Evolutionary conservation across 2,329 filamentous ascomycete species (phyloP).

Genomic region (Lecanicillium sp.): DNA sequence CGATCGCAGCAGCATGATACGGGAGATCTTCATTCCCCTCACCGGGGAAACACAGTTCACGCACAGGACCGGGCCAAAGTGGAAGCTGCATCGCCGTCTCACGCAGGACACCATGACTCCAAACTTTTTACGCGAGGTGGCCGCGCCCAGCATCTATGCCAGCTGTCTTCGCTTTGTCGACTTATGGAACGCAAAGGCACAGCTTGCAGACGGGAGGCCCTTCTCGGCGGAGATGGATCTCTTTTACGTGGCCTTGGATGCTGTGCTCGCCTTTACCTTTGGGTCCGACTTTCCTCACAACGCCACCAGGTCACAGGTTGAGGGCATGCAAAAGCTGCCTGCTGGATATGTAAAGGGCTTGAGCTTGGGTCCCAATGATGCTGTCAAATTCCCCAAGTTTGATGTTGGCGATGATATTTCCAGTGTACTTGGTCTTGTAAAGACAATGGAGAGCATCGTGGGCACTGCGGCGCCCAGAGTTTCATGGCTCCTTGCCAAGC

Average conservation of each 20-base stretch:
- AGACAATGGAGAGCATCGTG: slow-evolving; percentile 1
- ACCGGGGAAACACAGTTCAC: slow-evolving; percentile 24
- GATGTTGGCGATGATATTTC: neutral
- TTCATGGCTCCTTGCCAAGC: too few relatives aligned
- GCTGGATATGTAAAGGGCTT: neutral
- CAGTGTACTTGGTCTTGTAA: neutral
- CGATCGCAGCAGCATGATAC: slow-evolving; percentile 28
- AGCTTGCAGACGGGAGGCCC: slow-evolving; percentile 16
- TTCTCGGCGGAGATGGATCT: slow-evolving; percentile 20
- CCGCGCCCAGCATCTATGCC: slow-evolving; percentile 20
- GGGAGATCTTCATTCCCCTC: slow-evolving; percentile 21
- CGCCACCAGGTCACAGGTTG: too few relatives aligned
- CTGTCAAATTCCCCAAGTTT: neutral
- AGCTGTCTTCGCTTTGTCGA: slow-evolving; percentile 20
- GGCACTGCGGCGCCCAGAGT: neutral
- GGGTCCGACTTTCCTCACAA: slow-evolving; percentile 11
- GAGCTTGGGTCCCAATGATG: too few relatives aligned
- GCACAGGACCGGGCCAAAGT: slow-evolving; percentile 20
- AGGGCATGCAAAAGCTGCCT: too few relatives aligned
- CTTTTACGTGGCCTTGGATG: slow-evolving; percentile 20
- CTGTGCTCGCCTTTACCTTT: slow-evolving; percentile 21
- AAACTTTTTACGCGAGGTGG: slow-evolving; percentile 20
- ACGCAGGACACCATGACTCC: slow-evolving; percentile 29
- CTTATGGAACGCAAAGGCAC: slow-evolving; percentile 24
- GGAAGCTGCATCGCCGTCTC: slow-evolving; percentile 24